phyloP scores from a whole-genome alignment of 2,329 filamentous ascomycete species.

The Apiospora marii region DNA sequence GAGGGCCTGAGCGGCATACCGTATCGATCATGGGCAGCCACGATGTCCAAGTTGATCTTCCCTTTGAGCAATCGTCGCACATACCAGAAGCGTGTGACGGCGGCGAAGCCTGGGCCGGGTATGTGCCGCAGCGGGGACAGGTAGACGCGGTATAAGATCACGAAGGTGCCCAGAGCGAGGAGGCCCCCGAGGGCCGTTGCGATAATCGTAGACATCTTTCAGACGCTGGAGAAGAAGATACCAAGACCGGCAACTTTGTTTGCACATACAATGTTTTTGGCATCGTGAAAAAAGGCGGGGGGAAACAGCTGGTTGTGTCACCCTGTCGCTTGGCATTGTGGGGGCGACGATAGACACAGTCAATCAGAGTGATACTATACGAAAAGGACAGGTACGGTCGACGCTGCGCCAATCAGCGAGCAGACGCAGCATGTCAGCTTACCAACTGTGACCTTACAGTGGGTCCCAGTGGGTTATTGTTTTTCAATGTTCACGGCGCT shows the following conservation, averaged over 20 bases:
- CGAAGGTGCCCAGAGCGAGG: neutral
- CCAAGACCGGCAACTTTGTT: neutral
- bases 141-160: neutral
- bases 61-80: conserved; percentile 47
- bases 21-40: conserved; percentile 47
- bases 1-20: conserved; percentile 35
- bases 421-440: neutral
- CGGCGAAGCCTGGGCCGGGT: conserved; percentile 50
- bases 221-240: too few relatives aligned
- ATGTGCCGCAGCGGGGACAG: conserved; percentile 37
- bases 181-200: neutral
- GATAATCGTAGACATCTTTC: neutral
- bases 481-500: neutral
- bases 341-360: neutral
- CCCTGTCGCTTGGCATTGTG: neutral
- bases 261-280: too few relatives aligned
- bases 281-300: neutral
- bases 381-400: neutral
- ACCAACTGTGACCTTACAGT: neutral
- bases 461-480: neutral
- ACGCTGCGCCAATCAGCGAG: neutral
- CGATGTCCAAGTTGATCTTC: conserved; percentile 46
- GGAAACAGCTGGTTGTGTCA: neutral
- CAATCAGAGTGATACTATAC: neutral
- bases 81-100: conserved; percentile 50